phyloP scores from a whole-genome alignment of 78 protist genomes.

The Dictyostelium purpureum region DNA sequence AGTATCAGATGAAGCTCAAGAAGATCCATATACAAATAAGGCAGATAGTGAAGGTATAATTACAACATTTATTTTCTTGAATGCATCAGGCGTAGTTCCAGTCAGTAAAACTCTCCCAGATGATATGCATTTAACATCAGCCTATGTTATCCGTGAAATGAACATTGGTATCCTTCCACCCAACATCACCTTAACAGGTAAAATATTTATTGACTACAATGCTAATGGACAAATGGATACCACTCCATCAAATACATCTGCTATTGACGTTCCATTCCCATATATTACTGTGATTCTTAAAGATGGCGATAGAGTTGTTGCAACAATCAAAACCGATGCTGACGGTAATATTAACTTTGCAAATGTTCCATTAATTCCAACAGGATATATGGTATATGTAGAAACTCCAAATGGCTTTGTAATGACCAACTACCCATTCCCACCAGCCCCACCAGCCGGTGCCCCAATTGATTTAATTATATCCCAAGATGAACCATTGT shows the following conservation, averaged over 20 bases:
- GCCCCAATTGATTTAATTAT: not conserved
- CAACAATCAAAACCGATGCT: not conserved
- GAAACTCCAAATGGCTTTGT: not conserved
- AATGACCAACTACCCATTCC: conserved; percentile 1
- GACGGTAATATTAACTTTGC: not conserved
- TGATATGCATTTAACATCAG: not conserved
- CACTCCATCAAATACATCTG: not conserved
- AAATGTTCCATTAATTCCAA: not conserved
- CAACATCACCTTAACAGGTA: not conserved
- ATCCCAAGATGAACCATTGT: not conserved
- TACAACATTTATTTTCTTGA: not conserved
- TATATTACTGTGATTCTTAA: not conserved
- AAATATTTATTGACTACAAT: conserved; percentile 23
- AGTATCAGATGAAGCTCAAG: not conserved
- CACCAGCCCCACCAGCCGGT: conserved; percentile 12
- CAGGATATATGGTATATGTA: not conserved
- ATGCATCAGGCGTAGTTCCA: not conserved
- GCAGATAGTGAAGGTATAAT: not conserved
- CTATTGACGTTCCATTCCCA: not conserved
- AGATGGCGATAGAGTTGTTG: not conserved
- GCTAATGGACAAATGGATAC: conserved; percentile 31
- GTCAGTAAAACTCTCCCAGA: not conserved
- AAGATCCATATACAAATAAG: not conserved
- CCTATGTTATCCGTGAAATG: conserved; percentile 2
- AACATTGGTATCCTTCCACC: conserved; percentile 20